Evolutionary conservation across 2,329 filamentous ascomycete genomes (phyloP).

Genomic region (Fusarium piperis): DNA sequence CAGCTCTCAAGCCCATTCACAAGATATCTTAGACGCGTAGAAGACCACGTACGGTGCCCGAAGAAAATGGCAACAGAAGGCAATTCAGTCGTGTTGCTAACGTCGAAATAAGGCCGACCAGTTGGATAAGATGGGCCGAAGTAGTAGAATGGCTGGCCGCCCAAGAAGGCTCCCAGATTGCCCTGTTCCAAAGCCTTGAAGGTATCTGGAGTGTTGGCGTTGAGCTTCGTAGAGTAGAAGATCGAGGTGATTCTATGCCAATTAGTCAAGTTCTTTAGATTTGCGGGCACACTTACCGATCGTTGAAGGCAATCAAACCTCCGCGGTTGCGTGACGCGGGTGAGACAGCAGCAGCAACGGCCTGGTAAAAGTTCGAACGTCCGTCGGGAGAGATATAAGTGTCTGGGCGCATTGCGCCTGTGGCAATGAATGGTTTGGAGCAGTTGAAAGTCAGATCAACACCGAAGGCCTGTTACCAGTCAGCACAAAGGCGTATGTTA

Average conservation of each 20-base stretch:
- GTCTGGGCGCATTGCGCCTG: conserved; percentile 21
- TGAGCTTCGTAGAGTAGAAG: conserved; percentile 68
- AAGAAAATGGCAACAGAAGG: conserved; percentile 59
- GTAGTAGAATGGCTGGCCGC: conserved; percentile 64
- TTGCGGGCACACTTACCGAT: conserved; percentile 51
- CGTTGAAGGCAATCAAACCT: conserved; percentile 66
- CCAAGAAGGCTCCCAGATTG: conserved; percentile 49
- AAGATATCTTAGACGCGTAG: no score
- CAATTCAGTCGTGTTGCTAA: conserved; percentile 48
- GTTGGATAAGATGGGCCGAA: conserved; percentile 57
- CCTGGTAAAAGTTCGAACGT: conserved; percentile 29
- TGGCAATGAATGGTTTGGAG: conserved; percentile 31
- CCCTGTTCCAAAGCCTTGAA: conserved; percentile 65
- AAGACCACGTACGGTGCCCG: conserved; percentile 48
- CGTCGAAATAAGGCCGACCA: conserved; percentile 50
- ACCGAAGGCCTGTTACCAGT: conserved; percentile 9
- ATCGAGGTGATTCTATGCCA: conserved; percentile 50
- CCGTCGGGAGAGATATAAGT: conserved; percentile 26
- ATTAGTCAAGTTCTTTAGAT: neutral
- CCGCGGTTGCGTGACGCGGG: conserved; percentile 52
- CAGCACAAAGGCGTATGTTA: neutral
- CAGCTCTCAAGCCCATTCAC: neutral
- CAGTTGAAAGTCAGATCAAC: conserved; percentile 30
- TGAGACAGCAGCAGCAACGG: conserved; percentile 9
- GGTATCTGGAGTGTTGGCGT: conserved; percentile 68